These are phyloP conservation scores for Boletellus ananiceps DNA, from an alignment of 768 basidiomycete species.

Conservation along the genomic window DNA sequence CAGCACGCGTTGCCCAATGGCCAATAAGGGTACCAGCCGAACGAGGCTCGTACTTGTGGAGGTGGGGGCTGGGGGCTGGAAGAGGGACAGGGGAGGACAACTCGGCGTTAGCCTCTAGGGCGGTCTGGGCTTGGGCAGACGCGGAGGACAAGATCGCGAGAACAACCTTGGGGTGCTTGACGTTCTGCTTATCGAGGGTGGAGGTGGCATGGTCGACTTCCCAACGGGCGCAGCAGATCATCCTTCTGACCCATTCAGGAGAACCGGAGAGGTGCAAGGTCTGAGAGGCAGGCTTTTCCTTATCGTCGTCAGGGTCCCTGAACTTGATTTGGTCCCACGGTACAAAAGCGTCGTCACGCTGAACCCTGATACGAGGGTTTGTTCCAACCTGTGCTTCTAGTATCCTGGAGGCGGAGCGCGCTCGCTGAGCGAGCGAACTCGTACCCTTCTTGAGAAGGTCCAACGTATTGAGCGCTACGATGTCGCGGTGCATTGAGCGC, in stretches of 20 bases:
- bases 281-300: conserved; percentile 22
- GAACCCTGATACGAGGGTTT: conserved; percentile 77
- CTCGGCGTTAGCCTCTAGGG: conserved; percentile 19
- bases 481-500: conserved; percentile 4
- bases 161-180: conserved; percentile 46
- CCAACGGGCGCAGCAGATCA: conserved; percentile 80
- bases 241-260: conserved; percentile 83
- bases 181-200: conserved; percentile 20
- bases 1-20: conserved; percentile 64
- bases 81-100: conserved; percentile 56
- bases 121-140: conserved; percentile 15
- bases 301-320: conserved; percentile 33
- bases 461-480: conserved; percentile 79
- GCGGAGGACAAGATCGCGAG: conserved; percentile 51
- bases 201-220: conserved; percentile 53
- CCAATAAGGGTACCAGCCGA: conserved; percentile 58
- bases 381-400: conserved; percentile 84
- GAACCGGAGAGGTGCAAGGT: conserved; percentile 36
- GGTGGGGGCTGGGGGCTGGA: conserved; percentile 52
- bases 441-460: conserved; percentile 92
- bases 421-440: conserved; percentile 70
- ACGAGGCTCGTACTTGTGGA: conserved; percentile 60
- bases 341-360: conserved; percentile 78
- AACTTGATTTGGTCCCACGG: conserved; percentile 73
- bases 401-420: conserved; percentile 82